Evolutionary conservation across 768 basidiomycete genomes (phyloP).

Genomic region (Kwoniella heveanensis): DNA sequence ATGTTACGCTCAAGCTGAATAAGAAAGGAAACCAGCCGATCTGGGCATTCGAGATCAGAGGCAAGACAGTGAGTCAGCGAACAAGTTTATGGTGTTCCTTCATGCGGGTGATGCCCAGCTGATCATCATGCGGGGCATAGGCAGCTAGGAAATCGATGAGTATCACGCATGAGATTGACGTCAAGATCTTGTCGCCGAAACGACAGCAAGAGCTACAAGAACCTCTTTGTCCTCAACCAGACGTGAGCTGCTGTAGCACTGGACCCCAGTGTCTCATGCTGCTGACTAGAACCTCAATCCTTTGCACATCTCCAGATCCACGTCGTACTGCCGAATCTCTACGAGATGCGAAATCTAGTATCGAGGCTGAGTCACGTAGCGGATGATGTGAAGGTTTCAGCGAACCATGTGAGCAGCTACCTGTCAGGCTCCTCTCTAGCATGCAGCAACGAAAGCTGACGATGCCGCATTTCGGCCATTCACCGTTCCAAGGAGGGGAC

Average conservation of each 20-base stretch:
- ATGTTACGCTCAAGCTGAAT: conserved; percentile 50
- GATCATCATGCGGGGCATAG: too few species aligned
- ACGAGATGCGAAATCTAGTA: conserved; percentile 48
- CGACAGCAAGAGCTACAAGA: conserved; percentile 49
- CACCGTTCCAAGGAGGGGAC: conserved; percentile 41
- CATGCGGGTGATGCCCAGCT: too few species aligned
- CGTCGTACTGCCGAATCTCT: conserved; percentile 47
- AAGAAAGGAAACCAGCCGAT: conserved; percentile 46
- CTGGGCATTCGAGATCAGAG: conserved; percentile 53
- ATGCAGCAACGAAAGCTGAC: too few species aligned
- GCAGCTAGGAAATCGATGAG: conserved; percentile 26
- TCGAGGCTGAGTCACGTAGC: conserved; percentile 45
- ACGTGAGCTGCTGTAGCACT: conserved; percentile 38
- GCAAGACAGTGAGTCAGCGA: conserved; percentile 17
- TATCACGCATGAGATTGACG: conserved; percentile 53
- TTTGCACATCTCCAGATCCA: conserved; percentile 35
- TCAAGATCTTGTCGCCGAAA: conserved; percentile 43
- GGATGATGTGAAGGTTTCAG: conserved; percentile 47
- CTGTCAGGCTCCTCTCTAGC: too few species aligned
- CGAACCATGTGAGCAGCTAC: conserved; percentile 45
- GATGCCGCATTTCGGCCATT: neutral
- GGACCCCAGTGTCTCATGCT: neutral
- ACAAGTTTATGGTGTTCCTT: too few species aligned
- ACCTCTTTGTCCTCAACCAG: conserved; percentile 54
- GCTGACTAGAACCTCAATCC: too few species aligned